Evolutionary conservation across 1,284 basidiomycete species (phyloP).

Genomic region (Trichosporon sp.): DNA sequence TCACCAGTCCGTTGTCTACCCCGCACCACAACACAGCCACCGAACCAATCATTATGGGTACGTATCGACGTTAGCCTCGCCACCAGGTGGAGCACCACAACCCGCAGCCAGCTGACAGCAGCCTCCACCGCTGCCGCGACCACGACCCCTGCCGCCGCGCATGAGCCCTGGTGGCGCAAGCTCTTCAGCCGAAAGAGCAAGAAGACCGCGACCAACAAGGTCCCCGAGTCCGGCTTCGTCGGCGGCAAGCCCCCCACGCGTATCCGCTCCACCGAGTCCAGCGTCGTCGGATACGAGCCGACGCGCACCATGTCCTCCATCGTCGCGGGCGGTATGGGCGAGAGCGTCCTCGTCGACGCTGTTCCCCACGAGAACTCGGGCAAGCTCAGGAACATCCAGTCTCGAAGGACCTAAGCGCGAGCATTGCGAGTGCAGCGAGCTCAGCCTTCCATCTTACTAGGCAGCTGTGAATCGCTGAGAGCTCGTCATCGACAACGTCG

Average conservation of each 20-base stretch:
- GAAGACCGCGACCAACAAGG: background rate
- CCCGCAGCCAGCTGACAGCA: background rate
- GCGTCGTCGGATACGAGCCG: slow-evolving; percentile 14
- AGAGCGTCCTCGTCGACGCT: slow-evolving; percentile 86
- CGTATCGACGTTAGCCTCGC: background rate
- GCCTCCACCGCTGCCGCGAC: background rate
- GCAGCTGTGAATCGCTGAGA: no score
- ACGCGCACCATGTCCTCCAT: slow-evolving; percentile 15
- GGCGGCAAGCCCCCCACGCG: slow-evolving; percentile 3
- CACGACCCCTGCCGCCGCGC: background rate
- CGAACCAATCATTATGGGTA: background rate
- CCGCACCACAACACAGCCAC: background rate
- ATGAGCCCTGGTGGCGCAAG: slow-evolving; percentile 16
- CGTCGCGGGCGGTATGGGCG: slow-evolving; percentile 31
- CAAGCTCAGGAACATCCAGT: slow-evolving; percentile 14
- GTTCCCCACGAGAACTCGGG: slow-evolving; percentile 58
- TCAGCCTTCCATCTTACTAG: no score
- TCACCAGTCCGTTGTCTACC: background rate
- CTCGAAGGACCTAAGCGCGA: slow-evolving; percentile 2
- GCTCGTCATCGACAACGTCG: no score
- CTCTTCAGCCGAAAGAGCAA: slow-evolving; percentile 13
- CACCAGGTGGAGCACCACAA: background rate
- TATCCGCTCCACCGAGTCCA: slow-evolving; percentile 7
- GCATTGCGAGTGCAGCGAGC: background rate
- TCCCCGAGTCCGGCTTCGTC: slow-evolving; percentile 11